phyloP scores from a whole-genome alignment of 108 stramenopile genomes.

The Skeletonema costatum region DNA sequence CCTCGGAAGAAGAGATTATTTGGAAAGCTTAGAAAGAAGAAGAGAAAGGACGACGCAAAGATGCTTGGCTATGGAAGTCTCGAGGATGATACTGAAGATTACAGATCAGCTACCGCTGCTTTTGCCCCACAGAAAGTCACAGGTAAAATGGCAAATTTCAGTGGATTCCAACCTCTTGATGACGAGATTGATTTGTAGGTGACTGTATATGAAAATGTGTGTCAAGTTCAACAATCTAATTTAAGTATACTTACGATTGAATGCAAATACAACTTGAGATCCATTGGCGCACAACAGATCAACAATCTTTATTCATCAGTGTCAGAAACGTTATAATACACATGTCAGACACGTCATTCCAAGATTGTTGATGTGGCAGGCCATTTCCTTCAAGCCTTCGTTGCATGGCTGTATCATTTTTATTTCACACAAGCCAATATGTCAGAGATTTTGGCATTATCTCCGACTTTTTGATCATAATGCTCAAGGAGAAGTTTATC shows the following conservation, averaged over 20 bases:
- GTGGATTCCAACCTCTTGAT: not conserved
- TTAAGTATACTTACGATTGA: too few relatives aligned
- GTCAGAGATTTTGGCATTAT: slow-evolving; percentile 41
- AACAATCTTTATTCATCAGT: not conserved
- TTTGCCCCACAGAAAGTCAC: slow-evolving; percentile 12
- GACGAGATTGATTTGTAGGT: slow-evolving; percentile 13
- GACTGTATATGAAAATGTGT: not conserved
- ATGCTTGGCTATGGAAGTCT: slow-evolving; percentile 37
- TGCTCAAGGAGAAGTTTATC: slow-evolving; percentile 29
- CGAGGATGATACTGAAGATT: slow-evolving; percentile 21
- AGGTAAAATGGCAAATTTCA: slow-evolving; percentile 8
- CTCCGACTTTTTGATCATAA: slow-evolving; percentile 51
- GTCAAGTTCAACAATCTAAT: not conserved
- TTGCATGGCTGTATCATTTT: not conserved
- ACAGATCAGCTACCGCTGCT: slow-evolving; percentile 20
- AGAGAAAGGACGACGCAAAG: slow-evolving; percentile 10
- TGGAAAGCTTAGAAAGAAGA: slow-evolving; percentile 25
- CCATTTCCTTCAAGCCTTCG: not conserved
- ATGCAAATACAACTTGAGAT: too few relatives aligned
- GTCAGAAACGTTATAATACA: not conserved
- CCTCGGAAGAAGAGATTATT: slow-evolving; percentile 31
- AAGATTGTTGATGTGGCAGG: not conserved
- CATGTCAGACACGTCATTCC: not conserved
- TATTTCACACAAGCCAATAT: slow-evolving; percentile 25
- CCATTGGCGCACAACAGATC: not conserved